Base-by-base conservation (phyloP, 306 rosid genomes). In the Coriaria nepalensis region DNA sequence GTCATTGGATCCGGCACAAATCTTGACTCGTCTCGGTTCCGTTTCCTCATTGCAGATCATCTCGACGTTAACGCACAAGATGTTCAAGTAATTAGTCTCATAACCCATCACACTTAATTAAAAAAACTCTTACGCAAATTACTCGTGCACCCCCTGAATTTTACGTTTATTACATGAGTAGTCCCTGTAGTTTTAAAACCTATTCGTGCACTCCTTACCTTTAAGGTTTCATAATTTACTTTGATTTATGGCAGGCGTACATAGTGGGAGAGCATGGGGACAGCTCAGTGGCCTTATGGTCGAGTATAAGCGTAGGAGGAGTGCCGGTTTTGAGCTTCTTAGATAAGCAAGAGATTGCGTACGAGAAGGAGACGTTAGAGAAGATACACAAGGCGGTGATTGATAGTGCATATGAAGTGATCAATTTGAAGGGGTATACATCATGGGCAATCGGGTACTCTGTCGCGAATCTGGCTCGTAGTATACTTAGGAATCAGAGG, bases 361-460 rank as follows among this genome's bases (percentile, higher is more conserved):
- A 81, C 41, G 97, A 84, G 78, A 90, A 81, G 59, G 75, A 68
- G n/a, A 79, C 73, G 29, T 39, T 90, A 13, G 93, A 79, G 72
- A 71, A 68, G 32, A 90, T 90, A 39, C 95, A 90, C 77, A 76
- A 67, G 7, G 70, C 14, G 13, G 97, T 90, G 2, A 45, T 77
- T 43, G 68, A 59, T 0, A 55, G 95, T 6, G 97, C 97, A 0
- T 74, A 81, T 6, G 97, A 90, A 65, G 97, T 90, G 5, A 90
- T 90, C 0, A 65, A 63, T 40, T 69, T 90, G 0, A 90, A 90
- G 64, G 97, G 97, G 9, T 84, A 90, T 65, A 90, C 97, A 34
- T 90, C 97, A 0, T 90, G 97, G 97, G 97, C 97, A 0, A 77
- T 90, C 6, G 95, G 97, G 33, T 90, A 90, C 66, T 84, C 97